Base-by-base conservation (phyloP, 129 eudicot genomes). In the Centella asiatica region DNA sequence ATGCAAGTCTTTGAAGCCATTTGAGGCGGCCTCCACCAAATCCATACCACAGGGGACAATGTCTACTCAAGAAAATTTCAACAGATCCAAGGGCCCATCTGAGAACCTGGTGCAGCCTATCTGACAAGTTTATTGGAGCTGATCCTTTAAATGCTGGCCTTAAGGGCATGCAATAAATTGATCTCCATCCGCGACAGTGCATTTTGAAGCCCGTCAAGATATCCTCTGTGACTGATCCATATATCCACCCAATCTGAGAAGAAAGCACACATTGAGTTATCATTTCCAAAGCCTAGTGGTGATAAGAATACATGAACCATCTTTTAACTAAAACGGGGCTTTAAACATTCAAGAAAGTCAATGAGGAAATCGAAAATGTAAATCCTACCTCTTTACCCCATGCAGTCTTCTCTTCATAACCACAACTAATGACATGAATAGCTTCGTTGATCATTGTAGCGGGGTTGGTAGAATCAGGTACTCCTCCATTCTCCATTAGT, bases 101-200 rank as follows among this genome's bases (percentile, higher is more conserved):
- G 13, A 93, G 85, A 55, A 93, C 99, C 50, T 93, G 99, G 77
- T 93, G 99, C 77, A 93, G 72, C 70, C 99, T 72, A 64, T 93
- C 99, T 19, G 99, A 93, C 80, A 93, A 82, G 73, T 93, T 93
- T 76, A 93, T 93, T 22, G 99, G 99, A 0, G 99, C 99, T 1
- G 96, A 93, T 54, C 99, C 99, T 73, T 93, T 93, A 40, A 93
- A 93, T 62, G 99, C 99, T 6, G 99, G 99, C 67, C 99, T 76
- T 23, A 83, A 54, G 7, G 99, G 99, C 99, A 93, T 85, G 74
- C 99, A 93, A 76, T 93, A 93, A 14, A 93, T 78, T 14, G 99
- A 93, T 71, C 99, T 93, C 99, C 99, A 93, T 58, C 99, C 99
- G 27, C 99, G 84, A 53, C 99, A 93, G 40, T 93, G 99, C 99